Base-by-base conservation (phyloP, 257 asterid species). In the Solanum ahanhuiri region DNA sequence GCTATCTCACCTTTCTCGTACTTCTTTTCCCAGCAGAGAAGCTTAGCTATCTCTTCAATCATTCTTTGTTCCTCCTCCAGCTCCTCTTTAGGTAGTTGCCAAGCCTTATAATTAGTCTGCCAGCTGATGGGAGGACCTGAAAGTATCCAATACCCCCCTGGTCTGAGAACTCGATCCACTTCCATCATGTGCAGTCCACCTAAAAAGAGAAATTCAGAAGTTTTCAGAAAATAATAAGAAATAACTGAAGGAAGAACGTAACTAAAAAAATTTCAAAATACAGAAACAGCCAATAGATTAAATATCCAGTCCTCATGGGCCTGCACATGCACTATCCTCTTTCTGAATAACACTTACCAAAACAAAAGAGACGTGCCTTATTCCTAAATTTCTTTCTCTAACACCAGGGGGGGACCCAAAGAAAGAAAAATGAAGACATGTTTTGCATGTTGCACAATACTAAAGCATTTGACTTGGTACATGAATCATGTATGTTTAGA, bases 61-160 rank as follows among this genome's bases (percentile, higher is more conserved):
- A 81, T 86, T 67, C 79, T 84, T 84, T 90, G 91, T 86, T 90
- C 91, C 70, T 86, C 89, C 51, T 89, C 88, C 48, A 90, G 88
- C 28, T 89, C 91, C 66, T 89, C 90, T 87, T 86, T 84, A 8
- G 90, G 76, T 11, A 85, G 89, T 41, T 87, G 30, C 93, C 91
- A 90, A 43, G 88, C 86, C 82, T 88, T 82, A 87, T 86, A 69
- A 84, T 60, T 85, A 39, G 77, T 89, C 85, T 85, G 87, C 93
- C 93, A 90, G 88, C 83, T 86, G 64, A 90, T 89, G 18, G 93
- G 93, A 84, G 93, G 91, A 64, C 93, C 93, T 9, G 92, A 90
- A 79, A 90, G 91, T 83, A 90, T 84, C 92, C 92, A 90, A 86
- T 90, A 90, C 66, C 92, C 92, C 33, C 92, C 91, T 3, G 92